Evolutionary conservation across 2,329 filamentous ascomycete species (phyloP), one percentile per base, ranked within the genome.

Genomic region (Nothopassalora personata): DNA sequence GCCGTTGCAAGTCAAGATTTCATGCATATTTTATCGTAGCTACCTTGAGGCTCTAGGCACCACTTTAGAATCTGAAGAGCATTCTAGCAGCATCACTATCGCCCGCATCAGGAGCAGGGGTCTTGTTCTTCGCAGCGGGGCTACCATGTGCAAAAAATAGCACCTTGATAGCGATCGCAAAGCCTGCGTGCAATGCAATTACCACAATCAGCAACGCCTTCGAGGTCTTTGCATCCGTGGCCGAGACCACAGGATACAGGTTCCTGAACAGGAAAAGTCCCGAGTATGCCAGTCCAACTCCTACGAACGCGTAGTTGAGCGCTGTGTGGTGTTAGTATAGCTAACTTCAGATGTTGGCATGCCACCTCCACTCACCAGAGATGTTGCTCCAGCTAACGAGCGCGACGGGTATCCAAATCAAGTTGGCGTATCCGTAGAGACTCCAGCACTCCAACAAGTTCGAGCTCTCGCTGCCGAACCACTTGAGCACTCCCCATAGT

Each of bases 331-430:
- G 59, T 68, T 49, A 68, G 64, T 55, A 49, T 43, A 23, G 10
- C 6, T 23, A 19, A 28, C 28, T 36, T 18, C 5, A 18, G 34
- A 43, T 23, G 31, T 53, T 53, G n/a, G 31, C 15, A 15, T 18
- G 7, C 45, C n/a, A 27, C 9, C 18, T 36, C 10, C 19, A 71
- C 76, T 68, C 69, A 80, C 78, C 85, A 56, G 85, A 86, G 67
- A 97, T 79, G 55, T 89, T 88, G 64, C 89, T 93, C 89, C 92
- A 97, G 72, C 88, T 91, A 66, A 97, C 90, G 63, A 96, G 77
- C 51, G 94, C 92, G 47, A 99, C 92, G 2, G 89, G 90, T 68
- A 99, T 92, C 94, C 94, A 99, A 71, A 99, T 90, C 70, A 99
- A 80, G 77, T 99, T 99, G 58, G 89, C 85, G 79, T 99, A 99